Evolutionary conservation across 2,329 filamentous ascomycete species (phyloP).

Genomic region (Dactylellina cionopaga): DNA sequence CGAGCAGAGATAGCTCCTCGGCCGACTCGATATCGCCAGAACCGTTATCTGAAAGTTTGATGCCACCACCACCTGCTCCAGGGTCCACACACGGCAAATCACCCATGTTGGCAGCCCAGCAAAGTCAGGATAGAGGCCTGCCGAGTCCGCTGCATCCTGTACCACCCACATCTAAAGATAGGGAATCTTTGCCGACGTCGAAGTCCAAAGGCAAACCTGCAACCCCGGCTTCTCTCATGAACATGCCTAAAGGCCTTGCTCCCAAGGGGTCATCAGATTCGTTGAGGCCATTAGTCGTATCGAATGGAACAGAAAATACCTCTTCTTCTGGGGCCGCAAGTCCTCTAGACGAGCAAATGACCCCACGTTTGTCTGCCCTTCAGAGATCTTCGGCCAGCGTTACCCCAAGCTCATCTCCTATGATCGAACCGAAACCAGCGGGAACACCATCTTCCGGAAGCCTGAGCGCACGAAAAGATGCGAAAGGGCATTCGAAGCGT

Average conservation of each 20-base stretch:
- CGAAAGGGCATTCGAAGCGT: constrained; percentile 48
- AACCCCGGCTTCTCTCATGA: constrained; percentile 89
- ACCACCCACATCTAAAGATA: constrained; percentile 58
- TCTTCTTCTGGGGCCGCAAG: constrained; percentile 26
- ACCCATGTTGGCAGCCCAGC: constrained; percentile 62
- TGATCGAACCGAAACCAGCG: constrained; percentile 49
- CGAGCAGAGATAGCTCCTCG: constrained; percentile 54
- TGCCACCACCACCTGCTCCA: constrained; percentile 56
- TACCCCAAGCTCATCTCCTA: constrained; percentile 47
- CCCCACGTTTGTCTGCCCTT: constrained; percentile 44
- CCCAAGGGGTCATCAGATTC: constrained; percentile 41
- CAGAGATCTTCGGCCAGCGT: constrained; percentile 36
- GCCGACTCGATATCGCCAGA: constrained; percentile 58
- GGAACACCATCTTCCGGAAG: constrained; percentile 43
- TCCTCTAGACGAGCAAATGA: constrained; percentile 45
- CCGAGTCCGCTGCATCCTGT: constrained; percentile 63
- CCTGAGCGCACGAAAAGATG: constrained; percentile 37
- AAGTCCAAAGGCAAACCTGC: constrained; percentile 69
- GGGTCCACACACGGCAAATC: constrained; percentile 31
- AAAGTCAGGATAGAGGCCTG: constrained; percentile 74
- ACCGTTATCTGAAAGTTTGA: constrained; percentile 56
- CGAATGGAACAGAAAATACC: constrained; percentile 26
- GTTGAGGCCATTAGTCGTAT: constrained; percentile 19
- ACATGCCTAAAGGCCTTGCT: constrained; percentile 65
- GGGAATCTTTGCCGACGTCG: constrained; percentile 57